Base-by-base conservation (phyloP, 352 stramenopile species). In the Phytophthora ohioensis region DNA sequence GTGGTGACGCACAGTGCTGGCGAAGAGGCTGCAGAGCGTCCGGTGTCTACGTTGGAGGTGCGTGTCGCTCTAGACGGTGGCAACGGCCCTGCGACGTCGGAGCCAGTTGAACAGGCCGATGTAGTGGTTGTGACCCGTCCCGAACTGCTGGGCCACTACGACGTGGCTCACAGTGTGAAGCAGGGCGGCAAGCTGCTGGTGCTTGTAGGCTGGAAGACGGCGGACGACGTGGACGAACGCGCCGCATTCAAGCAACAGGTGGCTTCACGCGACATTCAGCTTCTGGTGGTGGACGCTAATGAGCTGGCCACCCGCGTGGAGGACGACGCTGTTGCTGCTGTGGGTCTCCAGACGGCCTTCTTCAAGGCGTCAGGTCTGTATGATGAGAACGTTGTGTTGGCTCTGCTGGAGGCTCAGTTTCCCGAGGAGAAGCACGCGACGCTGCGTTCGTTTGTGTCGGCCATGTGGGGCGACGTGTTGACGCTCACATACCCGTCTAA, bases 391-490 rank as follows among this genome's bases (percentile, higher is more conserved):
- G 81, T 91, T 34, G 82, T 87, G 67, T 67, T 88, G 6, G 84
- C 82, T 43, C 64, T 92, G 60, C 67, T 92, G n/a, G 59, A 80
- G 17, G 62, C 64, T 27, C 73, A 79, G 52, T 84, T 92, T 57
- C 49, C 65, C 0, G 30, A 27, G 2, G 74, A 79, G 35, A 75
- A 82, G 52, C 84, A 89, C 65, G 36, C 75, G 39, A 86, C 67
- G 46, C 73, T 92, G 46, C 61, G 68, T 41, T 75, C 82, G 47
- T 91, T 92, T 52, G 84, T 91, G 43, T 57, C 79, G 30, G 71
- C 81, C 4, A 81, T 92, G 31, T 92, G 82, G 82, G 82, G 84
- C 36, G 82, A 91, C 17, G 78, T 86, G 8, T 67, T 78, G 41
- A 65, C 69, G 15, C 77, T 92, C 35, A 60, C 64, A 36, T 92